A percentile compares a stretch with the other conserved stretches of the same genome.
phyloP scores from a whole-genome alignment of 768 basidiomycete species.

The Astraeus odoratus region DNA sequence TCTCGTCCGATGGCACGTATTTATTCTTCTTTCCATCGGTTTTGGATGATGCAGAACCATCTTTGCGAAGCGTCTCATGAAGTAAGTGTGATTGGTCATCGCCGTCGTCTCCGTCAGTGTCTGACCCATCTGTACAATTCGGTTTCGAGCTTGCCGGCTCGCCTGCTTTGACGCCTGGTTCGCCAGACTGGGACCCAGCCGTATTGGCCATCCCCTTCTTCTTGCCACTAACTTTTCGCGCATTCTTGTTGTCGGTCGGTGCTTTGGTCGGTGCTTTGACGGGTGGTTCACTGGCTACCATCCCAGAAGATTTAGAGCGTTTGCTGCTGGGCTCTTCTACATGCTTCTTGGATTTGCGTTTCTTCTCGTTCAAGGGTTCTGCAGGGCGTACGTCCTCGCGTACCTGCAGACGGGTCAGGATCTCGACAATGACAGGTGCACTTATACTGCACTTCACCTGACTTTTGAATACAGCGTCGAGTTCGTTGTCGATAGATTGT shows the following conservation, averaged over 20 bases:
- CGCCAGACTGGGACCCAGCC: not conserved
- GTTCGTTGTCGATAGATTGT: constrained; percentile 47
- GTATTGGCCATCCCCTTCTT: constrained; percentile 6
- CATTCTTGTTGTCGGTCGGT: constrained; percentile 15
- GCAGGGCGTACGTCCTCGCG: constrained; percentile 2
- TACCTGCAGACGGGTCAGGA: constrained; percentile 8
- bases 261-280: too few species aligned
- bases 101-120: constrained; percentile 28
- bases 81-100: constrained; percentile 36
- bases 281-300: constrained; percentile 11
- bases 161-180: not conserved
- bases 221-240: constrained; percentile 8
- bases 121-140: constrained; percentile 19
- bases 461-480: constrained; percentile 56
- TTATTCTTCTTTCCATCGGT: constrained; percentile 31
- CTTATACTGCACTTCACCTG: constrained; percentile 33
- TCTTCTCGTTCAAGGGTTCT: constrained; percentile 5
- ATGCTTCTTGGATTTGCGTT: constrained; percentile 9
- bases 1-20: constrained; percentile 62
- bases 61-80: constrained; percentile 52
- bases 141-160: constrained; percentile 2
- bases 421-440: constrained; percentile 8
- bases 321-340: constrained; percentile 13
- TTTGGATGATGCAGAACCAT: constrained; percentile 24
- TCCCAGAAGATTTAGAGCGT: constrained; percentile 9